phyloP scores from a whole-genome alignment of 768 basidiomycete species.

The Zangia roseola region DNA sequence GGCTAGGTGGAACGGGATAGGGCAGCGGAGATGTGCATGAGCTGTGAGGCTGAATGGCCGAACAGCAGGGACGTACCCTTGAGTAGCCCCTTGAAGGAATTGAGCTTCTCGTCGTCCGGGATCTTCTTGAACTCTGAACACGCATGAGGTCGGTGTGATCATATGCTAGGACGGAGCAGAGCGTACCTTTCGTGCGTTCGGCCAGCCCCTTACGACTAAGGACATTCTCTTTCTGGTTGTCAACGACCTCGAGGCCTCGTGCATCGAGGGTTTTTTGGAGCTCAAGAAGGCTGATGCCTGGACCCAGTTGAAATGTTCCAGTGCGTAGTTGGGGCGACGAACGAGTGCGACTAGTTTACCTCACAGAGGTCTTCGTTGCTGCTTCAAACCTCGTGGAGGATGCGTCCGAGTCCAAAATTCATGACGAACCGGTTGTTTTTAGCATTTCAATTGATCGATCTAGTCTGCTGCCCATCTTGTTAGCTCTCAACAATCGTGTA shows the following conservation, averaged over 20 bases:
- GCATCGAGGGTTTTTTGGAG: slow-evolving; percentile 91
- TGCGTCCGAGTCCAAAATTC: too few relatives aligned
- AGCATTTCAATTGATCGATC: too few relatives aligned
- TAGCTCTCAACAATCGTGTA: too few relatives aligned
- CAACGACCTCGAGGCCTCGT: slow-evolving; percentile 93
- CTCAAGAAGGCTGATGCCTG: slow-evolving; percentile 88
- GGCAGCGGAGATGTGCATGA: background rate
- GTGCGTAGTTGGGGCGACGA: background rate
- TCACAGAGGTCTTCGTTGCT: too few relatives aligned
- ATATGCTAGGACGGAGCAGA: background rate
- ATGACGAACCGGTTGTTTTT: too few relatives aligned
- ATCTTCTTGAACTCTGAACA: slow-evolving; percentile 91
- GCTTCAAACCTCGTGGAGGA: too few relatives aligned
- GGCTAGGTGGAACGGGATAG: slow-evolving; percentile 43
- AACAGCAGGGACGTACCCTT: slow-evolving; percentile 55
- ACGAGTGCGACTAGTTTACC: background rate
- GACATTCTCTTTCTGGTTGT: slow-evolving; percentile 97
- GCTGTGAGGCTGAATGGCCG: background rate
- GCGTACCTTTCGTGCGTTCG: slow-evolving; percentile 88
- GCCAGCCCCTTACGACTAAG: slow-evolving; percentile 92
- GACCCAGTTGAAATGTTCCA: background rate
- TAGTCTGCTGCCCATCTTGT: too few relatives aligned
- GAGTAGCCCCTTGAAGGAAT: slow-evolving; percentile 85
- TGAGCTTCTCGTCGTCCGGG: slow-evolving; percentile 83
- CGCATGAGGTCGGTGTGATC: background rate